Base-by-base conservation (phyloP, 805 yeast genomes). In the Cyberlindnera euphorbiiphila region DNA sequence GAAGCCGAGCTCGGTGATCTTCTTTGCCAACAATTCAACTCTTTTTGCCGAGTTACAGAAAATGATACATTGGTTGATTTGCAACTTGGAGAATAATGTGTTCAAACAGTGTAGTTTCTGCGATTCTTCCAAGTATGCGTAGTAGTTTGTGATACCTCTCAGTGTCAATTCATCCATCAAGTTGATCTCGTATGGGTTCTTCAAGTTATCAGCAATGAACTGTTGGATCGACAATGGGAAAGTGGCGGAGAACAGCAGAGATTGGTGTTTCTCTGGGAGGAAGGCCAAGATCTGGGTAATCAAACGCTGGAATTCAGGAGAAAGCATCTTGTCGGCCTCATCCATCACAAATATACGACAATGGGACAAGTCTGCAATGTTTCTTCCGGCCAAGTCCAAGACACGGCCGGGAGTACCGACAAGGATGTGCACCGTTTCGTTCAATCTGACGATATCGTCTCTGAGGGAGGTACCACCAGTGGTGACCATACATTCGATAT, bases 341-440 rank as follows among this genome's bases (percentile, higher is more conserved):
- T 93, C 98, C 97, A 93, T 88, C 37, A 94, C 81, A 60, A 93
- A 88, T 61, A 86, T 71, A 30, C 84, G 81, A 65, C 96, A 86
- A 45, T 82, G 84, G 38, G 85, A 78, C 43, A 93, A 74, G 58
- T 91, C 95, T 10, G 95, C 96, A 38, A 91, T 71, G 37, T 75
- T 72, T 69, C 96, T 82, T 22, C 88, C 74, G 6, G 97, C 96
- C 58, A 93, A 76, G 65, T 93, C 98, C 44, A 93, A 74, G 25
- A 93, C 89, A 71, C 98, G 81, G 53, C 98, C 98, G 3, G 98
- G 98, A 23, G 98, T 93, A 49, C 97, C 98, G 29, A 93, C 98
- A 43, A 93, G 68, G 28, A 93, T 77, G 62, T 93, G 98, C 25
- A 93, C 97, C 10, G 95, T 82, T 35, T 91, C 98, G 55, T 85